Percentiles rank a stretch among this genome's conserved stretches.
Conservation (phyloP, 1,284 basidiomycete species). For the Apiotrichum porosum region DNA sequence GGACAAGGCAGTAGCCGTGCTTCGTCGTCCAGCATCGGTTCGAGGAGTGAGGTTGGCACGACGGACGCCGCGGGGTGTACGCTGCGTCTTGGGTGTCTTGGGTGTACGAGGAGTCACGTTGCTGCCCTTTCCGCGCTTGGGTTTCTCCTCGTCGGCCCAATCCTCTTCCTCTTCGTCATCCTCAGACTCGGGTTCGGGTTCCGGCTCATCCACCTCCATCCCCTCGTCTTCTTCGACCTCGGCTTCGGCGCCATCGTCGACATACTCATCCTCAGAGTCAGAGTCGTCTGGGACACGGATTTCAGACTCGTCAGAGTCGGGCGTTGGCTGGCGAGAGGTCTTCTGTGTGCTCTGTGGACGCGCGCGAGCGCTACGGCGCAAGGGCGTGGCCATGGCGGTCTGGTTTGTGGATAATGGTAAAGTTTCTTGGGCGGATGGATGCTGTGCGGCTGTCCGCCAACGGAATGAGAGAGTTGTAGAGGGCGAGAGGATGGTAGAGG, state of each 20-base stretch:
- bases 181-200: slow-evolving; percentile 3
- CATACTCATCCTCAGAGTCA: slow-evolving; percentile 2
- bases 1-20: background rate
- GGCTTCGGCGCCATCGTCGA: background rate
- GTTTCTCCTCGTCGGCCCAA: background rate
- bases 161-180: background rate
- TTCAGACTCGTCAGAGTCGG: background rate
- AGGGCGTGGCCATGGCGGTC: slow-evolving; percentile 26
- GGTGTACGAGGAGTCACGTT: no score
- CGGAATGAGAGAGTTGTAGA: no score
- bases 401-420: no score
- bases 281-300: background rate
- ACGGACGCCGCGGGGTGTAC: background rate
- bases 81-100: slow-evolving; percentile 1
- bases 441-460: background rate
- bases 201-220: background rate
- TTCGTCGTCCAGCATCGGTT: background rate
- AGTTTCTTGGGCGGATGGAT: background rate
- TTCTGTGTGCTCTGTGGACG: slow-evolving; percentile 20
- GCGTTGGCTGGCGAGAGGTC: slow-evolving; percentile 17
- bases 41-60: background rate
- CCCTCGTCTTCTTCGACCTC: background rate
- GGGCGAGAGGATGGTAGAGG: background rate
- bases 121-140: background rate
- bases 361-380: slow-evolving; percentile 22